These are phyloP conservation scores for Apiotrichum sp. DNA, from an alignment of 1,284 basidiomycete genomes.

Conservation along the genomic window DNA sequence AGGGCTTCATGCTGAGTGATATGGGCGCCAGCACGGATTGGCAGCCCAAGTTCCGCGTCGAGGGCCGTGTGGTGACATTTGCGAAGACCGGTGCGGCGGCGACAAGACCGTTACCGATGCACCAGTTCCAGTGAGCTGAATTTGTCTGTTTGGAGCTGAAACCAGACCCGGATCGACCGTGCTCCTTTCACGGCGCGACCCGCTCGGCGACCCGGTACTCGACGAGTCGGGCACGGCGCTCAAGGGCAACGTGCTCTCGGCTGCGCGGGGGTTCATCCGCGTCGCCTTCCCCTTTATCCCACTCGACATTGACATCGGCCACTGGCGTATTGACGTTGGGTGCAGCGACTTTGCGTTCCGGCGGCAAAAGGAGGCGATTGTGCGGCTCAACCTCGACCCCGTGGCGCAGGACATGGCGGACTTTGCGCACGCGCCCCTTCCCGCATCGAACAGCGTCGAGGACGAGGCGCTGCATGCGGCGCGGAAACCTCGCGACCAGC, in stretches of 20 bases:
- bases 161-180: constrained; percentile 57
- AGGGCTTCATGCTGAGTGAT: constrained; percentile 64
- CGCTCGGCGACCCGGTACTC: constrained; percentile 42
- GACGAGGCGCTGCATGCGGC: constrained; percentile 12
- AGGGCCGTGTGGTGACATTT: constrained; percentile 46
- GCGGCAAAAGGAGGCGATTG: constrained; percentile 65
- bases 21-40: constrained; percentile 47
- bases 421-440: neutral
- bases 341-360: constrained; percentile 61
- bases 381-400: constrained; percentile 57
- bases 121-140: constrained; percentile 13
- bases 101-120: constrained; percentile 29
- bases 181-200: constrained; percentile 59
- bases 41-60: constrained; percentile 14
- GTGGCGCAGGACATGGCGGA: constrained; percentile 42
- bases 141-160: neutral
- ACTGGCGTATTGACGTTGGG: constrained; percentile 70
- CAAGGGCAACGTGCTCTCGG: constrained; percentile 56
- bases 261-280: constrained; percentile 50
- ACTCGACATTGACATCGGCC: constrained; percentile 47
- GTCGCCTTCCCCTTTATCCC: constrained; percentile 55
- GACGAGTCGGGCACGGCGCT: constrained; percentile 48
- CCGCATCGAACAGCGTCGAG: neutral
- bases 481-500: constrained; percentile 45
- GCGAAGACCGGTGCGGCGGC: constrained; percentile 58